These are phyloP conservation scores for Fragaria nilgerrensis DNA, from an alignment of 306 rosid genomes.

Conservation along the genomic window DNA sequence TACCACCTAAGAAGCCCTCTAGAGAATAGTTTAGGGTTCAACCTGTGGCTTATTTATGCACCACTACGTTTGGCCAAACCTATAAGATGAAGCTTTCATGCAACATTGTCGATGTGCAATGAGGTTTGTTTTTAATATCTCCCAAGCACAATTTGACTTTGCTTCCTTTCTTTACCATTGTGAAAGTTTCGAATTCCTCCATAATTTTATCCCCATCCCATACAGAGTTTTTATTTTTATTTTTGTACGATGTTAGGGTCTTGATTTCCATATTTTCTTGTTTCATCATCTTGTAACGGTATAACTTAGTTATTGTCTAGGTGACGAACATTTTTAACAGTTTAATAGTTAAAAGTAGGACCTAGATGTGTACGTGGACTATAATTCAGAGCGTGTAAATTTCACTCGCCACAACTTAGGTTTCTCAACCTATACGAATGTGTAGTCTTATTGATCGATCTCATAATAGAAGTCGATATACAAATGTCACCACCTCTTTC, in stretches of 20 bases:
- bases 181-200: not conserved
- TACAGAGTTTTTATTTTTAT: not conserved
- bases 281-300: too few species aligned
- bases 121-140: not conserved
- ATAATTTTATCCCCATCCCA: not conserved
- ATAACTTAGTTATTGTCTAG: too few species aligned
- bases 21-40: conserved; percentile 34
- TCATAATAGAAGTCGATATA: not conserved
- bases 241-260: not conserved
- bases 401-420: not conserved
- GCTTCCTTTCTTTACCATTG: not conserved
- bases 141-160: conserved; percentile 2
- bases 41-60: conserved; percentile 25
- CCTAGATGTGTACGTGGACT: too few species aligned
- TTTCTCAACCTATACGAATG: not conserved
- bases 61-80: conserved; percentile 49
- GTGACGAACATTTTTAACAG: too few species aligned
- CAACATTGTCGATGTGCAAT: conserved; percentile 1
- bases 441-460: not conserved
- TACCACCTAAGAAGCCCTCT: conserved; percentile 33
- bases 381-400: too few species aligned
- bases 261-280: too few species aligned
- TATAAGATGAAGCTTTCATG: conserved; percentile 51
- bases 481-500: not conserved
- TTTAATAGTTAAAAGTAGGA: too few species aligned